phyloP scores from a whole-genome alignment of 148 eudicot genomes.

The Persicaria tinctoria region DNA sequence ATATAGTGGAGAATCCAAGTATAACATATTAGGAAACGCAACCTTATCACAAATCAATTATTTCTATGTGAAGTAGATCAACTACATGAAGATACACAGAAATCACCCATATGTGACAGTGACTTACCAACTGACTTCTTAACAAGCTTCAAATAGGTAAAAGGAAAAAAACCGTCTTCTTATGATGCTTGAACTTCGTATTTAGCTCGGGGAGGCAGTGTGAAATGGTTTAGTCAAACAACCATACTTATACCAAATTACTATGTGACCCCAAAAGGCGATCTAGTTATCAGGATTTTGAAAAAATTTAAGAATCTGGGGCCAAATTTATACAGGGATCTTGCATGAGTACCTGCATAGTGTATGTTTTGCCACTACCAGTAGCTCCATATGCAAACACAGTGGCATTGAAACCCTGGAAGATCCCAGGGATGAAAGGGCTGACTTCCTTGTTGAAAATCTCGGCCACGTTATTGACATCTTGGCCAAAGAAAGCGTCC shows the following conservation, averaged over 20 bases:
- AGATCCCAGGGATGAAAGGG: conserved; percentile 60
- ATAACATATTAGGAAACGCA: not conserved
- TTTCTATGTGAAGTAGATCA: not conserved
- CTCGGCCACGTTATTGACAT: conserved; percentile 45
- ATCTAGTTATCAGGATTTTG: not conserved
- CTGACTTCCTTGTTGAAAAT: conserved; percentile 72
- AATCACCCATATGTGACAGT: not conserved
- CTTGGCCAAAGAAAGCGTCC: conserved; percentile 66
- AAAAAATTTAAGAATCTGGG: not conserved
- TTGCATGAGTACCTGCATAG: conserved; percentile 64
- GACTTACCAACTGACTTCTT: not conserved
- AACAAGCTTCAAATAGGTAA: not conserved
- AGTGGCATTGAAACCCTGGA: conserved; percentile 68
- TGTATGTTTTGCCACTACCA: conserved; percentile 91
- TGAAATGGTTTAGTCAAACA: not conserved
- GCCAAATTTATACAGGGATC: not conserved
- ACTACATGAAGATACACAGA: not conserved
- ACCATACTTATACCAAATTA: not conserved
- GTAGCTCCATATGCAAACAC: conserved; percentile 96
- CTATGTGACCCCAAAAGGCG: not conserved
- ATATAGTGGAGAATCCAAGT: not conserved
- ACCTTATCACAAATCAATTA: not conserved
- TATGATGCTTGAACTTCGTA: not conserved
- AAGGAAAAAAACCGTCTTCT: not conserved
- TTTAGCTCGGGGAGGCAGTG: not conserved